Base-by-base conservation (phyloP, 2,329 filamentous ascomycete species). In the Pyrenophora teres region DNA sequence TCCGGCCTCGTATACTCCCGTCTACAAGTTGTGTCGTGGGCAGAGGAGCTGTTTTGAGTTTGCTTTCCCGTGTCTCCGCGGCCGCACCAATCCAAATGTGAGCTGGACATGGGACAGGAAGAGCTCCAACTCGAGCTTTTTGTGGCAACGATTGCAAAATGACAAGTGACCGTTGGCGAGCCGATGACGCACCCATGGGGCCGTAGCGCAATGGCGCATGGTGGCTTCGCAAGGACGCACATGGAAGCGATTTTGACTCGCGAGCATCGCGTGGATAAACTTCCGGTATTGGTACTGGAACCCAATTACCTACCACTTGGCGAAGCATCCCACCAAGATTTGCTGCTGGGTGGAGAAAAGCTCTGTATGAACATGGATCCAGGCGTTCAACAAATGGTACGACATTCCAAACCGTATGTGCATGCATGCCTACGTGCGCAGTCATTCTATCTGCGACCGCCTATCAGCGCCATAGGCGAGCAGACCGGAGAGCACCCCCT, bases 201-300 rank as follows among this genome's bases (percentile, higher is more conserved):
- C 31, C 35, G 36, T 45, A 36, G 40, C 40, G 52, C 52, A 43
- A 52, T 48, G 33, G 36, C 42, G 35, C 40, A 23, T 40, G 42
- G 37, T 30, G 40, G 48, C 35, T 44, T 23, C 33, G 35, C 13
- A 37, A 15, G 44, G 25, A 46, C 44, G 44, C 37, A 52, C 49
- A 48, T 44, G 38, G 39, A 32, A n/a, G 40, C 30, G 40, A 15
- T 1, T 15, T 15, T 1, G 15, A 15, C 15, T 15, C 15, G 15
- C 15, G 15, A 15, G 15, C 15, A 15, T 55, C 40, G 57, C 49
- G 54, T 57, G 54, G 54, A 32, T 52, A 50, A 50, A 41, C 13
- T 46, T 51, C 41, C 50, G 48, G 44, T 40, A 36, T 38, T 9
- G 6, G 23, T 25, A 25, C 23, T 25, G 23, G 23, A 25, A 25